Percentiles rank a stretch among this genome's conserved stretches.
Conservation (phyloP, 495 filamentous ascomycete species). For the Entonaema liquescens region DNA sequence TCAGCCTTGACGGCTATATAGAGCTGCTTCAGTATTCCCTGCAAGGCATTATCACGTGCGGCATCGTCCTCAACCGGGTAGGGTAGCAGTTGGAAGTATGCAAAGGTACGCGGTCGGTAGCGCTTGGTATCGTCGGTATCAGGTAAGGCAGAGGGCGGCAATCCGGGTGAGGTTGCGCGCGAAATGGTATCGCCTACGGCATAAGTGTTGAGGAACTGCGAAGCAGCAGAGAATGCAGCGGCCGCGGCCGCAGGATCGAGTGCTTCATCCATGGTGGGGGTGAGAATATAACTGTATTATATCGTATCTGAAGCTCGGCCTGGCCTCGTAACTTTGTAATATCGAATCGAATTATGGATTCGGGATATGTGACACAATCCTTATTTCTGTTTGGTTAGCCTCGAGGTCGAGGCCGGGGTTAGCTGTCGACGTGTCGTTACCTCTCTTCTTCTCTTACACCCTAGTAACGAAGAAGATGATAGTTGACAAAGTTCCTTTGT, state of each 20-base stretch:
- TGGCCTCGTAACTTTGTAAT: background rate
- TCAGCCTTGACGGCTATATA: conserved; percentile 90
- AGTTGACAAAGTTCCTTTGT: conserved; percentile 18
- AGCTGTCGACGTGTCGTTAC: conserved; percentile 1
- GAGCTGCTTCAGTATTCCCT: conserved; percentile 88
- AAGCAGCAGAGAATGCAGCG: conserved; percentile 34
- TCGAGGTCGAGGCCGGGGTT: background rate
- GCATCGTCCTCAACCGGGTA: conserved; percentile 82
- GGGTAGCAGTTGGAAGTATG: conserved; percentile 87
- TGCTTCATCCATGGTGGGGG: conserved; percentile 45
- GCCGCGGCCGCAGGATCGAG: conserved; percentile 38
- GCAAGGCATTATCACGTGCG: conserved; percentile 75
- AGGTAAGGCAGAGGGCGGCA: conserved; percentile 43
- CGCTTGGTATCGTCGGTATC: conserved; percentile 62
- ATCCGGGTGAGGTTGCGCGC: conserved; percentile 57
- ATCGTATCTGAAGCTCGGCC: background rate
- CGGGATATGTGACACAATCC: conserved; percentile 15
- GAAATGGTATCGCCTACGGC: conserved; percentile 56
- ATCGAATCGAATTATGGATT: conserved; percentile 6
- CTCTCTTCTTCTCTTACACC: background rate
- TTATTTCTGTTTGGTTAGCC: conserved; percentile 5
- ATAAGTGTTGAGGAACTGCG: conserved; percentile 41
- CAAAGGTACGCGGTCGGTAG: conserved; percentile 88
- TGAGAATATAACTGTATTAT: background rate
- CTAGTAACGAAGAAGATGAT: conserved; percentile 5